Evolutionary conservation across 2,329 filamentous ascomycete genomes (phyloP).

Genomic region (Fusarium sp.): DNA sequence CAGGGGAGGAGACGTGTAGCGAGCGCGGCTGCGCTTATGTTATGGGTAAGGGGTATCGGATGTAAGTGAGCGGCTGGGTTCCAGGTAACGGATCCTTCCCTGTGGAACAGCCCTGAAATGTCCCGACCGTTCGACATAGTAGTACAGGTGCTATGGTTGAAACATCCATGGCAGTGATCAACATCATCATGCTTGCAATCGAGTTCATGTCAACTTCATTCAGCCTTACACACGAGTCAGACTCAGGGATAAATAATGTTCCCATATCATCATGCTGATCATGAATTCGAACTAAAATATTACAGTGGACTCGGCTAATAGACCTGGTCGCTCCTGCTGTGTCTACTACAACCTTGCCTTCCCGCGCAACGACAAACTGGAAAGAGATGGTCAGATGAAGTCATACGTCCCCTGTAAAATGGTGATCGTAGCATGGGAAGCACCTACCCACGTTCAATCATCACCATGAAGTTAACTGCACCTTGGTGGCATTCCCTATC

Average conservation of each 20-base stretch:
- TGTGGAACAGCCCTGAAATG: neutral
- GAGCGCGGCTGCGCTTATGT: slow-evolving; percentile 14
- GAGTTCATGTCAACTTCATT: neutral
- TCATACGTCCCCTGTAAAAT: neutral
- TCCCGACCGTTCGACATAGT: neutral
- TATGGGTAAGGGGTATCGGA: slow-evolving; percentile 7
- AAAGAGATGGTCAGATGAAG: neutral
- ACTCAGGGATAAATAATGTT: neutral
- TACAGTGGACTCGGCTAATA: neutral
- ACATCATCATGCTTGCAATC: neutral
- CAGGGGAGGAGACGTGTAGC: neutral
- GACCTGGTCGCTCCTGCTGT: neutral
- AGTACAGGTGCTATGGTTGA: neutral
- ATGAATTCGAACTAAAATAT: slow-evolving; percentile 3
- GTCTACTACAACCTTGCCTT: neutral
- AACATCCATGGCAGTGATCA: neutral
- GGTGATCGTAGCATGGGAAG: neutral
- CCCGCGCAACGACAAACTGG: neutral
- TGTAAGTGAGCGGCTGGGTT: neutral
- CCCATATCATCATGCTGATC: slow-evolving; percentile 9
- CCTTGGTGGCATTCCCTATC: neutral
- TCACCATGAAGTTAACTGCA: neutral
- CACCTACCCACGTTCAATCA: neutral
- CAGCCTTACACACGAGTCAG: slow-evolving; percentile 25
- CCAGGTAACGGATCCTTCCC: neutral